Evolutionary conservation across 139 green algal genomes (phyloP), one percentile per base, ranked within the genome.

Genomic region (Micractinium conductrix): DNA sequence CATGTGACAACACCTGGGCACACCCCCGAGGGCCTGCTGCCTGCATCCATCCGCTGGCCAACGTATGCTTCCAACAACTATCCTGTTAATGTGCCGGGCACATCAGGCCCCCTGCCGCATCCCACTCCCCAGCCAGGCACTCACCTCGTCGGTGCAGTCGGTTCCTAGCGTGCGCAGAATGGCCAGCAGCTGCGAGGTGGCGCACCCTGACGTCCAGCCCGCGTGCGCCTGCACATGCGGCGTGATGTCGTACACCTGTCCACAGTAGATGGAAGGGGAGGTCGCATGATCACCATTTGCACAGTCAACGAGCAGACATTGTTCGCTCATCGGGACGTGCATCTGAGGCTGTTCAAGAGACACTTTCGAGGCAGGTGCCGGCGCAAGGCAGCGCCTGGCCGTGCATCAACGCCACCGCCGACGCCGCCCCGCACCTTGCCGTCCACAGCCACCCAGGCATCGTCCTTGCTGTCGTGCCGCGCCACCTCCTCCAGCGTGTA

Each of bases 191-290:
- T 74, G 68, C 9, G 65, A 79, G 35, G 69, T 75, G 45, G 33
- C 80, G 48, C 80, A 85, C 45, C 80, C 80, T 24, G 68, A 53
- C 10, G 45, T 71, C 80, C 80, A 85, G 37, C 80, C 80, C 4
- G 68, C 45, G 68, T 85, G 80, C 17, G 50, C 58, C 7, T 58
- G 45, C 14, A 85, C 80, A 26, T 85, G 80, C 12, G 71, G 80
- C 4, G 80, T 85, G 67, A 85, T 85, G 67, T 85, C 80, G 40
- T 72, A 85, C n/a, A 85, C 80, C 80, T 85, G 80, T 8, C n/a
- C 19, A 60, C 19, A 24, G 16, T 22, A 16, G 30, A 40, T 22
- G 35, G 67, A 35, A 73, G 67, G 67, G 24, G 3, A 45, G 35
- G 24, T 37, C 14, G 24, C 55, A 65, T 4, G 21, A 28, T 26